Base-by-base conservation (phyloP, 345 rosid species). In the Tarenaya hassleriana region DNA sequence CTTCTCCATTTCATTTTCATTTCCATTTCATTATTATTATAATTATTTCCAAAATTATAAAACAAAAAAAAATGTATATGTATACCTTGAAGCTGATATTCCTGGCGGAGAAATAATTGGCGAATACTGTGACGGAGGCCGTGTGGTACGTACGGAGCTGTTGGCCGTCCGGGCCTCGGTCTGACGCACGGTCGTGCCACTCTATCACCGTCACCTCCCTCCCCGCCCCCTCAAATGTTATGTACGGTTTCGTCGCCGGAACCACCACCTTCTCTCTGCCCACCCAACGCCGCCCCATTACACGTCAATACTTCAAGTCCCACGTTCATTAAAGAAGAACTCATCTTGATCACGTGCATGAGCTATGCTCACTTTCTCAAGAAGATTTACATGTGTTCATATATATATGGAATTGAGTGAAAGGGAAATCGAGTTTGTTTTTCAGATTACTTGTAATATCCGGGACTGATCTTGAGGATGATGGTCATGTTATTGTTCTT, bases 111-210 rank as follows among this genome's bases (percentile, higher is more conserved):
- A 91, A 91, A 67, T 77, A 75, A 55, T 72, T 82, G 44, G 98
- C 96, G 18, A 51, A 79, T 50, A 82, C 95, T 2, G 89, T 75
- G 18, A 86, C 98, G n/a, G 96, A 91, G 44, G 96, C 98, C 0
- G 96, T 84, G 50, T 82, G 77, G 75, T 91, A 91, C 31, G 96
- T 91, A 12, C 96, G 95, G 16, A 91, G 64, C 66, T 80, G 94
- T 50, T 91, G 95, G 52, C 96, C 96, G 3, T 81, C 73, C 21
- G 85, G 64, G 2, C 89, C 98, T 8, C 77, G 96, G 66, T 91
- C 98, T 7, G 83, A 62, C 0, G 98, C 98, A 50, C 96, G 75
- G 62, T 91, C 98, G 48, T 91, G 98, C 98, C 98, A 91, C 61
- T 91, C 98, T 17, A 91, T 80, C 67, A 76, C 73, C 17, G 96